Evolutionary conservation across 805 yeast genomes (phyloP).

Genomic region (Candida anglica): DNA sequence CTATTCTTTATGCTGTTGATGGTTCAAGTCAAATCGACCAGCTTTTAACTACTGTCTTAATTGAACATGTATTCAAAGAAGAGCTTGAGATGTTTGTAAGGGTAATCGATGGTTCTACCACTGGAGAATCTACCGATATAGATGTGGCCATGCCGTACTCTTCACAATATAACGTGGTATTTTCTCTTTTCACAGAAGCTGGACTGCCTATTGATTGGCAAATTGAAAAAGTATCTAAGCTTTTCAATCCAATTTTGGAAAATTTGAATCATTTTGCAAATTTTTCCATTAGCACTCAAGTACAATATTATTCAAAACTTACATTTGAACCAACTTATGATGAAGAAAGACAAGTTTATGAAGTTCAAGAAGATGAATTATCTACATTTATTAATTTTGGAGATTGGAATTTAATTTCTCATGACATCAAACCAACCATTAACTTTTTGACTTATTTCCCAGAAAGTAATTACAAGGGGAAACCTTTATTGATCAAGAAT

Average conservation of each 20-base stretch:
- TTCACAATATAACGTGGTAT: slow-evolving; percentile 69
- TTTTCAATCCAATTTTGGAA: slow-evolving; percentile 53
- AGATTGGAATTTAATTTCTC: slow-evolving; percentile 69
- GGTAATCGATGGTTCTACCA: slow-evolving; percentile 6
- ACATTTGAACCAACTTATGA: slow-evolving; percentile 19
- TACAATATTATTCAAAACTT: slow-evolving; percentile 61
- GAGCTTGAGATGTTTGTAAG: slow-evolving; percentile 31
- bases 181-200: slow-evolving; percentile 70
- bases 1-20: slow-evolving; percentile 25
- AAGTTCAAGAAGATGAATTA: slow-evolving; percentile 50
- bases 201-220: slow-evolving; percentile 73
- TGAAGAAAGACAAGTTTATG: slow-evolving; percentile 18
- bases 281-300: slow-evolving; percentile 75
- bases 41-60: slow-evolving; percentile 30
- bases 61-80: slow-evolving; percentile 34
- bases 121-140: slow-evolving; percentile 10
- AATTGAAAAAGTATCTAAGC: slow-evolving; percentile 49
- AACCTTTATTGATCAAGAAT: slow-evolving; percentile 48
- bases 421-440: slow-evolving; percentile 59
- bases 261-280: slow-evolving; percentile 55
- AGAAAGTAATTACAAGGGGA: slow-evolving; percentile 31
- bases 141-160: slow-evolving; percentile 50
- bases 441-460: slow-evolving; percentile 74
- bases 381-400: slow-evolving; percentile 80
- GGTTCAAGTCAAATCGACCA: slow-evolving; percentile 26